Base-by-base conservation (phyloP, 345 rosid genomes). In the Moricandia moricandioides region DNA sequence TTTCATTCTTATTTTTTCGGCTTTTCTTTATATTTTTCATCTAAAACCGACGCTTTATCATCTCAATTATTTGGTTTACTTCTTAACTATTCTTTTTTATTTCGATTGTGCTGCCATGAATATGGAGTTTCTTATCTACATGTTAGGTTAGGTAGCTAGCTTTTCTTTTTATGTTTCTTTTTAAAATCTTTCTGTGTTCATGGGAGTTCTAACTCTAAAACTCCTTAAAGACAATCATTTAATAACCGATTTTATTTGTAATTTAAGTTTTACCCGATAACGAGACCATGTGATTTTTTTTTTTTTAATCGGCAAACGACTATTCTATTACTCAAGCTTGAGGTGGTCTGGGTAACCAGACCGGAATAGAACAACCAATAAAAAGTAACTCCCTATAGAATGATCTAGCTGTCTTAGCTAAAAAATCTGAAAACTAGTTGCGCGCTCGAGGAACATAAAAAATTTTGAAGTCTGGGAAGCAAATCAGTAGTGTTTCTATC, bases 31-130 rank as follows among this genome's bases (percentile, higher is more conserved):
- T 47, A 47, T 6, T 33, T 31, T 30, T 27, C 17, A 35, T 55
- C 49, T 11, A n/a, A 51, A 62, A 72, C 65, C 64, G 77, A 72
- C 73, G 49, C 59, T 72, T 72, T 72, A 52, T 78, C 77, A 66
- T n/a, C 69, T 67, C 81, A 60, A 78, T 72, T 60, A 66, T 72
- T 72, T 29, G 71, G 35, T 67, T 67, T 52, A 78, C 52, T 51
- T 58, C 37, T 31, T 77, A 65, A 49, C 24, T 9, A 3, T 57
- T 7, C 33, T 11, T 16, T 43, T 17, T 7, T 26, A 26, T 56
- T 56, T 26, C 64, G 13, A 31, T 70, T 37, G 67, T 68, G 73
- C 79, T 35, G 58, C 75, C 37, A 55, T 70, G 64, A 70, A 70
- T 63, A 37, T 16, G 37, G 51, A 63, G 33, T 70, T 76, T 40